These are phyloP conservation scores for Leucogyrophana mollusca DNA, from an alignment of 768 basidiomycete genomes.

Conservation along the genomic window DNA sequence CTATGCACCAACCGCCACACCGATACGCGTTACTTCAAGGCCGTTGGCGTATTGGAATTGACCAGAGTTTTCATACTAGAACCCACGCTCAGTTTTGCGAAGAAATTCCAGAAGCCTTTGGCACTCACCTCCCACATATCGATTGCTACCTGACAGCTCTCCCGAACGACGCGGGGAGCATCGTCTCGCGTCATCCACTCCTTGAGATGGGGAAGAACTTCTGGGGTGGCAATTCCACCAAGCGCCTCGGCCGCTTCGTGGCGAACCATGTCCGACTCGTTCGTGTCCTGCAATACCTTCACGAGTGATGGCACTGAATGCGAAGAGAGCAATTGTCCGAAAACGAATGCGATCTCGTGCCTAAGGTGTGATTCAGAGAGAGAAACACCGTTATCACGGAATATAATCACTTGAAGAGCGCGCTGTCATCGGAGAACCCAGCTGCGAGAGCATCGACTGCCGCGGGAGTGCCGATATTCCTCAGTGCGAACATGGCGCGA, in stretches of 20 bases:
- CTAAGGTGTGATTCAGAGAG: constrained; percentile 45
- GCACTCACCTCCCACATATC: constrained; percentile 96
- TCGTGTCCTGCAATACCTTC: constrained; percentile 64
- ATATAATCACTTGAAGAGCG: constrained; percentile 78
- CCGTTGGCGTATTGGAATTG: constrained; percentile 79
- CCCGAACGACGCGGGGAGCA: constrained; percentile 85
- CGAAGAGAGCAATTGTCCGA: constrained; percentile 89
- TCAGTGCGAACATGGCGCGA: constrained; percentile 96
- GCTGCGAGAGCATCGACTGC: constrained; percentile 90
- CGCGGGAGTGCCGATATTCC: constrained; percentile 83
- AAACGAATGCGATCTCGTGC: constrained; percentile 98
- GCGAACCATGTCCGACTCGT: constrained; percentile 94
- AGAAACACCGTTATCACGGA: background rate
- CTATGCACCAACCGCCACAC: constrained; percentile 17
- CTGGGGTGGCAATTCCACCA: constrained; percentile 94
- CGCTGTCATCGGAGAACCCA: constrained; percentile 87
- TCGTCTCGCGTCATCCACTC: constrained; percentile 82
- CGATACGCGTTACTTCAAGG: constrained; percentile 22
- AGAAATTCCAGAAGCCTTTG: too few species aligned
- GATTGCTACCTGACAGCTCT: constrained; percentile 94
- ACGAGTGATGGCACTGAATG: constrained; percentile 87
- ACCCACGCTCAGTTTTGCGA: background rate
- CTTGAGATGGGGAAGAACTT: constrained; percentile 82
- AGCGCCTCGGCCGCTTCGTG: constrained; percentile 99
- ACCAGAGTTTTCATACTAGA: constrained; percentile 75